A percentile compares a stretch with the other conserved stretches of the same genome.
phyloP scores from a whole-genome alignment of 1,284 basidiomycete genomes.

The Volvariella volvacea region DNA sequence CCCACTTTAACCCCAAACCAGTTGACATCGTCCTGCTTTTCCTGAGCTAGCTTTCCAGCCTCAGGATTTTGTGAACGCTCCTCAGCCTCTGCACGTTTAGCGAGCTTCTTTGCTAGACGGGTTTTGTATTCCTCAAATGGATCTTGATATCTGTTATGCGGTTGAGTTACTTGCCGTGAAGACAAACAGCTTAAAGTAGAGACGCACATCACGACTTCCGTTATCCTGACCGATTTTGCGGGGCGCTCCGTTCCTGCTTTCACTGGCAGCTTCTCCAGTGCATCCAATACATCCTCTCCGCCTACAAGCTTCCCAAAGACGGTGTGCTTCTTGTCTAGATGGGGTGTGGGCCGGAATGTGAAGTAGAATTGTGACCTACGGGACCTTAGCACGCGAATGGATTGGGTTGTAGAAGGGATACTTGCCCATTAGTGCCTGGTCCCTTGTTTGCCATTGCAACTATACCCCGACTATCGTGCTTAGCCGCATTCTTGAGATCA shows the following conservation, averaged over 20 bases:
- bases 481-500: constrained; percentile 77
- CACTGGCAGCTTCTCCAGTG: constrained; percentile 75
- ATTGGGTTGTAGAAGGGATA: constrained; percentile 5
- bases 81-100: constrained; percentile 54
- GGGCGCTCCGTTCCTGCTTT: constrained; percentile 86
- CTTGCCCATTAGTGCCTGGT: constrained; percentile 73
- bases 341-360: constrained; percentile 75
- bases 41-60: constrained; percentile 16
- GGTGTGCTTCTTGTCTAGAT: constrained; percentile 85
- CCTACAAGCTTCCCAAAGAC: constrained; percentile 97
- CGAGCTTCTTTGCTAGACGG: constrained; percentile 68
- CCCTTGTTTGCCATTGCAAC: constrained; percentile 94
- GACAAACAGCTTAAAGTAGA: not conserved
- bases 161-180: constrained; percentile 1
- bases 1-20: constrained; percentile 83
- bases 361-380: constrained; percentile 85
- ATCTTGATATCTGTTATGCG: constrained; percentile 60
- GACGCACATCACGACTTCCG: constrained; percentile 69
- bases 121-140: constrained; percentile 82
- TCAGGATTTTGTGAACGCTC: constrained; percentile 20
- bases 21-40: constrained; percentile 63
- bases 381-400: constrained; percentile 6
- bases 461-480: constrained; percentile 76
- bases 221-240: constrained; percentile 74
- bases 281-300: constrained; percentile 84